Evolutionary conservation across 345 rosid genomes (phyloP).

Genomic region (Brassica nigra): DNA sequence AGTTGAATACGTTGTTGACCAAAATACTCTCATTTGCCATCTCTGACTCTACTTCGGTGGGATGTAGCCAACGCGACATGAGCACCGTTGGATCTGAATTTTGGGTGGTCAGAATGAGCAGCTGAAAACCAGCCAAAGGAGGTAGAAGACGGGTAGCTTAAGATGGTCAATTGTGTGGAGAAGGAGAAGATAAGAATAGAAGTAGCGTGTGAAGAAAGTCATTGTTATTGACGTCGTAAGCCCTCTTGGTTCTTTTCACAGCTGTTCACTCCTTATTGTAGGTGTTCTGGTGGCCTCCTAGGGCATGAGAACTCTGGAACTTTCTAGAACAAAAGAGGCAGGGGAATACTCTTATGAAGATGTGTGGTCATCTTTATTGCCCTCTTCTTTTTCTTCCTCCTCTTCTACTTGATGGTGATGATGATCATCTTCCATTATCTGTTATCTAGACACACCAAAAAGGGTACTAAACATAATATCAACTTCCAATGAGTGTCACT

Average conservation of each 20-base stretch:
- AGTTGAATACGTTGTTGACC: conserved; percentile 24
- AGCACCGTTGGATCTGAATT: conserved; percentile 43
- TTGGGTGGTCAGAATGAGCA: conserved; percentile 9
- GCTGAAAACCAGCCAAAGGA: conserved; percentile 43
- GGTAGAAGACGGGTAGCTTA: conserved; percentile 54
- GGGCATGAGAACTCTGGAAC: conserved; percentile 86
- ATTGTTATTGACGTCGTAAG: conserved; percentile 42
- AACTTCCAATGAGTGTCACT: not conserved
- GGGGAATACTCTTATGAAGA: conserved; percentile 56
- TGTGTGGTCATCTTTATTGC: conserved; percentile 25
- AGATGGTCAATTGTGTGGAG: conserved; percentile 47
- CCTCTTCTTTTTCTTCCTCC: conserved; percentile 15
- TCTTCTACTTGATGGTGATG: conserved; percentile 18
- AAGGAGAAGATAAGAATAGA: conserved; percentile 39
- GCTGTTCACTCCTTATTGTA: conserved; percentile 86
- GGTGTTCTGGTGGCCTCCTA: conserved; percentile 95
- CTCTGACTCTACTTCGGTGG: not conserved
- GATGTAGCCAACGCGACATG: conserved; percentile 2
- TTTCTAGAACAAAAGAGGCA: conserved; percentile 83
- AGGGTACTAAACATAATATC: not conserved
- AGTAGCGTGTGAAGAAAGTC: conserved; percentile 37
- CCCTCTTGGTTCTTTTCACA: conserved; percentile 68
- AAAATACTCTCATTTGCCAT: conserved; percentile 46
- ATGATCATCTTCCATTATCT: conserved; percentile 29
- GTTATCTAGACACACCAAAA: not conserved